Evolutionary conservation across 306 rosid species (phyloP).

Genomic region (Pterocarpus santalinus): DNA sequence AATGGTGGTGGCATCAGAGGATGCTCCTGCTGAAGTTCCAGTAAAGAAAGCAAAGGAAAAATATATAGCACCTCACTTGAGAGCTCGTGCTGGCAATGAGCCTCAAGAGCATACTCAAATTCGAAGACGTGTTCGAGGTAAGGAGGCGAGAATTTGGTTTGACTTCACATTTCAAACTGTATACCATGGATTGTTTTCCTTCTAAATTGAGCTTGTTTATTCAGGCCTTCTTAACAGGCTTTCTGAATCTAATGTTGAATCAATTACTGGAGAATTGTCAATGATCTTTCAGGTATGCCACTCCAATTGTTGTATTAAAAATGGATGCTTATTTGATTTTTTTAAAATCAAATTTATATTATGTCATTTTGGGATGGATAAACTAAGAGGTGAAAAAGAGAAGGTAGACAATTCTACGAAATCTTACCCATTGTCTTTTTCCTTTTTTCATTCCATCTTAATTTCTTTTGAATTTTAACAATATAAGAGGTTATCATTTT

Average conservation of each 20-base stretch:
- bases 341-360: neutral
- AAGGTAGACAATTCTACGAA: neutral
- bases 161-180: conserved; percentile 12
- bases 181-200: conserved; percentile 15
- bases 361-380: conserved; percentile 24
- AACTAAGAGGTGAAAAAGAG: neutral
- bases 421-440: neutral
- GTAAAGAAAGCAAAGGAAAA: conserved; percentile 52
- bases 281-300: conserved; percentile 57
- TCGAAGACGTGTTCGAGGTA: conserved; percentile 70
- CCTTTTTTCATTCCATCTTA: neutral
- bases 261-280: conserved; percentile 76
- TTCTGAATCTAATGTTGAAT: conserved; percentile 79
- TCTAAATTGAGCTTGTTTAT: conserved; percentile 42
- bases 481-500: neutral
- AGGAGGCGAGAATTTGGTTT: conserved; percentile 40
- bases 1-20: conserved; percentile 38
- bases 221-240: conserved; percentile 76
- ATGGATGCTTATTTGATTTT: conserved; percentile 22
- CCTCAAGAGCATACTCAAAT: conserved; percentile 76
- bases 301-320: conserved; percentile 3
- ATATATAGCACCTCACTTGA: conserved; percentile 80
- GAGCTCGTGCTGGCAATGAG: conserved; percentile 73
- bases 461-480: neutral
- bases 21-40: conserved; percentile 49